These are phyloP conservation scores for Neurospora discreta DNA, from an alignment of 495 filamentous ascomycete species.

Conservation along the genomic window DNA sequence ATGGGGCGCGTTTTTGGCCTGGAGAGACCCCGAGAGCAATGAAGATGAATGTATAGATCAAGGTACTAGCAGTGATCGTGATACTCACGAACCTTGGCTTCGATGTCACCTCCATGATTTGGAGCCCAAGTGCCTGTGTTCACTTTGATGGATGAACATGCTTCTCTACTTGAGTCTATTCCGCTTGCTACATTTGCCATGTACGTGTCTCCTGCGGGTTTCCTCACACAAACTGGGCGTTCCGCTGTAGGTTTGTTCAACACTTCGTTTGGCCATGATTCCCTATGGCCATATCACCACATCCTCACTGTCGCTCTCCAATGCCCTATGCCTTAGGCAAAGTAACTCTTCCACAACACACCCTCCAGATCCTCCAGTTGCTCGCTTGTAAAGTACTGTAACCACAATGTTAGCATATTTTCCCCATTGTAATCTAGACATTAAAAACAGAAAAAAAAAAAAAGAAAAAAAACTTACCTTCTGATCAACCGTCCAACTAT, in stretches of 20 bases:
- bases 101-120: neutral
- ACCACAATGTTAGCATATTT: slow-evolving; percentile 10
- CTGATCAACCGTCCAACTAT: slow-evolving; percentile 96
- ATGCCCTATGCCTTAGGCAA: slow-evolving; percentile 47
- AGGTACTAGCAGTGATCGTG: too few species aligned
- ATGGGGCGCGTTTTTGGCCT: too few species aligned
- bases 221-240: neutral
- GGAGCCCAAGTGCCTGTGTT: neutral
- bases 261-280: neutral
- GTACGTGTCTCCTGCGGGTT: neutral
- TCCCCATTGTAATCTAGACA: neutral
- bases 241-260: neutral
- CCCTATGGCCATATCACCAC: neutral
- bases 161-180: neutral
- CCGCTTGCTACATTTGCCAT: neutral
- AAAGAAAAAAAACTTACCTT: slow-evolving; percentile 75
- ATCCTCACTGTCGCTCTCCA: neutral
- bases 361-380: slow-evolving; percentile 93
- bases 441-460: neutral
- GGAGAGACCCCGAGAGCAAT: too few species aligned
- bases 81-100: neutral
- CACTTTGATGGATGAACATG: neutral
- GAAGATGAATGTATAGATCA: too few species aligned
- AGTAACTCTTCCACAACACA: slow-evolving; percentile 99
- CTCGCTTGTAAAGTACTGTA: slow-evolving; percentile 78